Percentiles rank a stretch among this genome's conserved stretches.
phyloP scores from a whole-genome alignment of 2,329 filamentous ascomycete genomes.

The Tolypocladium tundrense region DNA sequence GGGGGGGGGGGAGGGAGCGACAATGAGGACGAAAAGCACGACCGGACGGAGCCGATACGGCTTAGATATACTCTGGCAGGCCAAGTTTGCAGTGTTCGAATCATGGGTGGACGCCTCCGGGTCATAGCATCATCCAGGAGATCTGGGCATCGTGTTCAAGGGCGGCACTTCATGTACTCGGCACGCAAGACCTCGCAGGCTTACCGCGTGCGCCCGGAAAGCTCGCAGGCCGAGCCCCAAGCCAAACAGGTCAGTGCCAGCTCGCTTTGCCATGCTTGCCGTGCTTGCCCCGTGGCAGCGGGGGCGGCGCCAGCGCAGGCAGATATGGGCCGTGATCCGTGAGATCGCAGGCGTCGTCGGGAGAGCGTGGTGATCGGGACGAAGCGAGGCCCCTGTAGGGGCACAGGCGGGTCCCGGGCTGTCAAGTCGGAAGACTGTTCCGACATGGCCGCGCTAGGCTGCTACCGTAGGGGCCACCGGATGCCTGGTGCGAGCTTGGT shows the following conservation, averaged over 20 bases:
- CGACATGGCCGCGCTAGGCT: background rate
- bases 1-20: background rate
- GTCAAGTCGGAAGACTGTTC: background rate
- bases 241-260: background rate
- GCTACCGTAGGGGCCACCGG: background rate
- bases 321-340: background rate
- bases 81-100: background rate
- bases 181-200: background rate
- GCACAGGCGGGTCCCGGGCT: background rate
- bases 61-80: background rate
- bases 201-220: background rate
- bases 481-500: background rate
- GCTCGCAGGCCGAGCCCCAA: background rate
- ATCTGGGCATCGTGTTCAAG: background rate
- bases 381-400: background rate
- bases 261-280: no score
- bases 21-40: background rate
- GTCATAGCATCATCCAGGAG: background rate
- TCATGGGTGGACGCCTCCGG: background rate
- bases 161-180: background rate
- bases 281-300: background rate
- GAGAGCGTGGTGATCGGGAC: slow-evolving; percentile 4
- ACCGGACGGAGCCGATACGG: background rate
- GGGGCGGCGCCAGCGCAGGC: background rate
- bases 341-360: slow-evolving; percentile 4